Conservation (phyloP, 192 early-diverging fungal species). For the Coemansia sp. region DNA sequence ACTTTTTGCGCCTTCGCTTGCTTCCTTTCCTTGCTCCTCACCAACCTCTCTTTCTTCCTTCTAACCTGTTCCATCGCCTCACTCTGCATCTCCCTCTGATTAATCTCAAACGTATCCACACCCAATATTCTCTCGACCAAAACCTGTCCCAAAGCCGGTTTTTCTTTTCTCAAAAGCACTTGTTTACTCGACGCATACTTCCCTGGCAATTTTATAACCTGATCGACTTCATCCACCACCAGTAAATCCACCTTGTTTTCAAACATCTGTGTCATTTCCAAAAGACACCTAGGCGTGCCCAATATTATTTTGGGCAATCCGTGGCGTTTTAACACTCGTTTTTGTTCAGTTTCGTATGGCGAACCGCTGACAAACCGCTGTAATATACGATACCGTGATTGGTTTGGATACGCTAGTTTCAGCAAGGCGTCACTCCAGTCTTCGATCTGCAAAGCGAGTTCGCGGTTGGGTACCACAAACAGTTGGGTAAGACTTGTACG, state of each 20-base stretch:
- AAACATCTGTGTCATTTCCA: conserved; percentile 8
- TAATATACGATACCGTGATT: conserved; percentile 9
- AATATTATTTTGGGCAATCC: conserved; percentile 33
- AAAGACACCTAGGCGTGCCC: conserved; percentile 23
- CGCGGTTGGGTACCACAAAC: conserved; percentile 42
- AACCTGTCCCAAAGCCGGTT: conserved; percentile 40
- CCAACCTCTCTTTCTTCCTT: not conserved
- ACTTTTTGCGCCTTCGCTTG: conserved; percentile 13
- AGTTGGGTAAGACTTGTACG: not conserved
- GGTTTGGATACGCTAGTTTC: conserved; percentile 12
- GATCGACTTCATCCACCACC: conserved; percentile 51
- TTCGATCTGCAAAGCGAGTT: conserved; percentile 47
- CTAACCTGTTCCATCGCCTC: conserved; percentile 2
- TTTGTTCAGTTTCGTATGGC: conserved; percentile 19
- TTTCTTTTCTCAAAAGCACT: conserved; percentile 14
- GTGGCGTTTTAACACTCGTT: conserved; percentile 19
- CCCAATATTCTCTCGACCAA: conserved; percentile 34
- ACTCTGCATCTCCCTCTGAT: not conserved
- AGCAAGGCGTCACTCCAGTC: conserved; percentile 20
- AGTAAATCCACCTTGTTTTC: conserved; percentile 14
- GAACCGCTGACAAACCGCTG: conserved; percentile 38
- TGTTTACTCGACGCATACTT: conserved; percentile 19
- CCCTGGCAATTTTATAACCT: conserved; percentile 31
- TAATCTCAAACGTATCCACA: not conserved
- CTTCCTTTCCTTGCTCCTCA: not conserved